phyloP scores from a whole-genome alignment of 768 basidiomycete genomes.

The Melanogaster broomeanus region DNA sequence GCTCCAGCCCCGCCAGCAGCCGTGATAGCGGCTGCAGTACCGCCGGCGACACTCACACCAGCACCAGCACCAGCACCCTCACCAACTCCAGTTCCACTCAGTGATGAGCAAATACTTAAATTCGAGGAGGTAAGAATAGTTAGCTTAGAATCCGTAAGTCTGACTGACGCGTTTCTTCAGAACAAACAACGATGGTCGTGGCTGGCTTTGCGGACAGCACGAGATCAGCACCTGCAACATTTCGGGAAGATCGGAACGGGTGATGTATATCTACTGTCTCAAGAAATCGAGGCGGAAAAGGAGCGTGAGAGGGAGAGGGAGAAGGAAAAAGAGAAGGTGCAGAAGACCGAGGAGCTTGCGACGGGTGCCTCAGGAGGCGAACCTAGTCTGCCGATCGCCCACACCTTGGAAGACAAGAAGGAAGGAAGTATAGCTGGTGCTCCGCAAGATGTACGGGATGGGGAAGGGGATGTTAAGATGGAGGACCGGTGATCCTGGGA shows the following conservation, averaged over 20 bases:
- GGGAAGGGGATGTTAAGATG: conserved; percentile 54
- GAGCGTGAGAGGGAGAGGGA: conserved; percentile 41
- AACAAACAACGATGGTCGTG: conserved; percentile 78
- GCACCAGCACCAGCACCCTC: conserved; percentile 31
- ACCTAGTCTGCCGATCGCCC: conserved; percentile 28
- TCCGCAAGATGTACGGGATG: conserved; percentile 29
- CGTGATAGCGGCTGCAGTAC: conserved; percentile 16
- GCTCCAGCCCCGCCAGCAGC: conserved; percentile 9
- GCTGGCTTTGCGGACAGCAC: conserved; percentile 77
- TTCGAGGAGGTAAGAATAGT: conserved; percentile 57
- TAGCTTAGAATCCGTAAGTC: neutral
- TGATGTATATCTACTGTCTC: conserved; percentile 54
- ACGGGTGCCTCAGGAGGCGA: conserved; percentile 29
- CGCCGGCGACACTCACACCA: conserved; percentile 20
- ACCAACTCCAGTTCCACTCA: conserved; percentile 30
- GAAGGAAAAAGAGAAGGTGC: conserved; percentile 32
- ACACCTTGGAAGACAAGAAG: conserved; percentile 23
- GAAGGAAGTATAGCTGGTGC: conserved; percentile 21
- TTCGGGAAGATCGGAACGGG: conserved; percentile 84
- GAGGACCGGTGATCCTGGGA: conserved; percentile 34
- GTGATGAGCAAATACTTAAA: conserved; percentile 54
- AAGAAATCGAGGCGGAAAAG: conserved; percentile 38
- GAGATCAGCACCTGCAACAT: conserved; percentile 70
- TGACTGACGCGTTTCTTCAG: conserved; percentile 39
- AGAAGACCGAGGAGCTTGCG: conserved; percentile 24